phyloP scores from a whole-genome alignment of 2,329 filamentous ascomycete species.

The Alternaria angustiovoidea region DNA sequence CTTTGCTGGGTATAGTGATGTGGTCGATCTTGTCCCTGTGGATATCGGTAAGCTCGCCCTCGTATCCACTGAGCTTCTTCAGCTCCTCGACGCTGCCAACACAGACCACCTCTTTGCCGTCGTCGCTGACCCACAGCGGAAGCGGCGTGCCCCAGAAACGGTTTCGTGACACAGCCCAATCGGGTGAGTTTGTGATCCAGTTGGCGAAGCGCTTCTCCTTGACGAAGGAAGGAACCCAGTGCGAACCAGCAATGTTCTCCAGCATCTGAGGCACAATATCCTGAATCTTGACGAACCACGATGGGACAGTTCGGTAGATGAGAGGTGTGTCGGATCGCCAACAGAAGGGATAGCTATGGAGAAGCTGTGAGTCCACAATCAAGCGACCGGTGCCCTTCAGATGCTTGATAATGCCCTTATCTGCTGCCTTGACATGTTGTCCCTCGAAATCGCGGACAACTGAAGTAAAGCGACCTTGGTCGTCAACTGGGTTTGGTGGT shows the following conservation, averaged over 20 bases:
- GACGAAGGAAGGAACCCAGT: slow-evolving; percentile 91
- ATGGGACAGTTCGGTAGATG: slow-evolving; percentile 89
- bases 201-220: slow-evolving; percentile 90
- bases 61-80: slow-evolving; percentile 83
- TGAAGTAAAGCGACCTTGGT: slow-evolving; percentile 78
- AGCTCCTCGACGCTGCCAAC: slow-evolving; percentile 86
- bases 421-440: slow-evolving; percentile 88
- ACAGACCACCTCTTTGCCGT: slow-evolving; percentile 85
- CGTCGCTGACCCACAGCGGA: slow-evolving; percentile 90
- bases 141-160: slow-evolving; percentile 96
- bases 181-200: slow-evolving; percentile 89
- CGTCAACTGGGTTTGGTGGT: slow-evolving; percentile 92
- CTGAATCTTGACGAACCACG: slow-evolving; percentile 92
- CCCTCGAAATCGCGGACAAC: slow-evolving; percentile 83
- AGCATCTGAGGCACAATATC: slow-evolving; percentile 87
- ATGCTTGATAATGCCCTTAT: slow-evolving; percentile 91
- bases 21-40: slow-evolving; percentile 93
- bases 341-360: slow-evolving; percentile 93
- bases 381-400: slow-evolving; percentile 79
- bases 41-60: slow-evolving; percentile 82
- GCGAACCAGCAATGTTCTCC: slow-evolving; percentile 85
- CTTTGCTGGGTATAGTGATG: slow-evolving; percentile 91
- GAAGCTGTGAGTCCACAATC: slow-evolving; percentile 85
- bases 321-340: slow-evolving; percentile 94
- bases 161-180: slow-evolving; percentile 96